These are phyloP conservation scores for Nemania bipapillata DNA, from an alignment of 2,329 filamentous ascomycete genomes.

Conservation along the genomic window DNA sequence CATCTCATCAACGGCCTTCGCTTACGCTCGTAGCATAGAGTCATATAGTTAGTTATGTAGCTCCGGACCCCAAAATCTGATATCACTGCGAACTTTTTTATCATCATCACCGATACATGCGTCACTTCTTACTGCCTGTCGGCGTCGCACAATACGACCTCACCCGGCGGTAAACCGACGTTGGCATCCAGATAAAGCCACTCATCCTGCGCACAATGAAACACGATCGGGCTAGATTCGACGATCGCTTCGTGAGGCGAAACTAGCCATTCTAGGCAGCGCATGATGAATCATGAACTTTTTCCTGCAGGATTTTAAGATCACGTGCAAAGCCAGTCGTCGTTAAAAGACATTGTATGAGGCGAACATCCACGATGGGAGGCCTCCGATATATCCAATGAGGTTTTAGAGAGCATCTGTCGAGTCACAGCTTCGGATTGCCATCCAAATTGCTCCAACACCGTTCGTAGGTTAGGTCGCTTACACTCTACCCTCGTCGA, in stretches of 20 bases:
- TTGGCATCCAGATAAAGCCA: background rate
- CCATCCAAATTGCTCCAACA: background rate
- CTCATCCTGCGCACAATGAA: background rate
- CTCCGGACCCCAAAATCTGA: background rate
- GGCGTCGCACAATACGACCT: constrained; percentile 7
- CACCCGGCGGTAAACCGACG: background rate
- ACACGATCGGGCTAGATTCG: background rate
- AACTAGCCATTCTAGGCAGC: background rate
- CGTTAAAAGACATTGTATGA: background rate
- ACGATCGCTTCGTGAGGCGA: background rate
- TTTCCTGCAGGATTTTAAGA: background rate
- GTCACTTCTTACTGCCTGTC: constrained; percentile 8
- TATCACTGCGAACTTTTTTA: background rate
- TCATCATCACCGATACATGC: constrained; percentile 7
- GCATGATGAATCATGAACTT: background rate
- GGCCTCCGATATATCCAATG: background rate
- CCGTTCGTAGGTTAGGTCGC: background rate
- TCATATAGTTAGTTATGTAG: background rate
- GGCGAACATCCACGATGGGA: background rate
- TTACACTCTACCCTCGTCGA: background rate
- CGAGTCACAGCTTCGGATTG: background rate
- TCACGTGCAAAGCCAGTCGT: background rate
- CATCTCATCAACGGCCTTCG: background rate
- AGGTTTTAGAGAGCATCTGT: background rate
- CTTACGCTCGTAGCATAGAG: constrained; percentile 12